Evolutionary conservation across 331 rosid genomes (phyloP).

Genomic region (Quercus phellos): DNA sequence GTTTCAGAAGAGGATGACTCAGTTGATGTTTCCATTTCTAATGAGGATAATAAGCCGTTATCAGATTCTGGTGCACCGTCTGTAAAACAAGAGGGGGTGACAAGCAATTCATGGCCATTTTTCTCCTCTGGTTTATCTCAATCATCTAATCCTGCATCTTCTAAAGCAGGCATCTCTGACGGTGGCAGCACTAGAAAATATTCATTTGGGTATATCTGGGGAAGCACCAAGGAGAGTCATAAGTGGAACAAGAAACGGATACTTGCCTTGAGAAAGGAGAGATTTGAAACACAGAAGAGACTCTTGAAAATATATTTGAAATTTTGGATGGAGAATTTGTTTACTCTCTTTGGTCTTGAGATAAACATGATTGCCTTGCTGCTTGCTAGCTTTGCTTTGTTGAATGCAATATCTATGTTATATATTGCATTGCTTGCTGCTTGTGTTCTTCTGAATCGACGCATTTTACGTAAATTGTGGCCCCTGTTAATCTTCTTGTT

Average conservation of each 20-base stretch:
- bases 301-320: conserved; percentile 73
- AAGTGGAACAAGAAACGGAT: conserved; percentile 89
- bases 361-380: conserved; percentile 92
- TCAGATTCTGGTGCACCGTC: conserved; percentile 35
- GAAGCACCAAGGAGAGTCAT: conserved; percentile 82
- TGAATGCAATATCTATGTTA: conserved; percentile 76
- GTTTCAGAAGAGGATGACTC: conserved; percentile 59
- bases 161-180: conserved; percentile 46
- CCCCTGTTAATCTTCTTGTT: conserved; percentile 74
- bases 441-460: conserved; percentile 76
- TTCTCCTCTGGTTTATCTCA: conserved; percentile 41
- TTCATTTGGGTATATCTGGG: conserved; percentile 88
- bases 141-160: conserved; percentile 36
- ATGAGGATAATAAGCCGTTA: conserved; percentile 39
- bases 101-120: conserved; percentile 38
- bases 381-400: conserved; percentile 87
- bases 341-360: conserved; percentile 95
- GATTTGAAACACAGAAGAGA: conserved; percentile 78
- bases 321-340: conserved; percentile 87
- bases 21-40: conserved; percentile 30
- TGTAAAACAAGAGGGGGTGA: conserved; percentile 35
- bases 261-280: conserved; percentile 70
- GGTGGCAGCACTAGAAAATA: conserved; percentile 46
- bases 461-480: conserved; percentile 67
- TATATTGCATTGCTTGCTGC: conserved; percentile 78